Evolutionary conservation across 306 rosid species (phyloP), one percentile per base, ranked within the genome.

Genomic region (Quercus gilva): DNA sequence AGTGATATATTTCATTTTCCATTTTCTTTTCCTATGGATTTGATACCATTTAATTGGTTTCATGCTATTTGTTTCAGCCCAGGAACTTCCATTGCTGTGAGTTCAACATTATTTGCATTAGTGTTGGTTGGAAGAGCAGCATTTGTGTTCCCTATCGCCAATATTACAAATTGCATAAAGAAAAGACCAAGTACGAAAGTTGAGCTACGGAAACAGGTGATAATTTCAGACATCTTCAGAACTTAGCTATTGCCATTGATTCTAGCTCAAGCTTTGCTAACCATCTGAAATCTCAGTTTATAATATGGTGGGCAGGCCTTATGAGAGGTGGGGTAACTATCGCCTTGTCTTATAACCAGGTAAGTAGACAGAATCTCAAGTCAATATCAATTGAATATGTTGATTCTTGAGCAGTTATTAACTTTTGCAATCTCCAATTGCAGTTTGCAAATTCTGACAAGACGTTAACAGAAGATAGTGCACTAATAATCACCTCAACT

Each of bases 241-340:
- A 20, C 73, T 61, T 56, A 29, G 53, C 21, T 76, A 41, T 74
- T 71, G 26, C 53, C 43, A 45, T 69, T 81, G 49, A 73, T 75
- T 69, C 56, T 79, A 56, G 59, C 76, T 82, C 68, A 58, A 65
- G 49, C 52, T 75, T 69, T 76, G 51, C 76, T 58, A 80, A 84
- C 82, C 69, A 18, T 79, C 83, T 37, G 76, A 78, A 77, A 63
- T 85, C 21, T 55, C 86, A 94, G 91, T 87, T 94, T 74, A 84
- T 90, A 75, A 92, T 94, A 80, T 94, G 98, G 98, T 94, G 98
- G 97, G 97, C 98, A 41, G 97, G 98, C 78, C 87, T 92, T 68
- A 88, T 89, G 89, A 89, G 97, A 86, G 98, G 98, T 65, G 97
- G 97, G 26, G 97, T 92, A 43, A 88, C 97, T 13, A 85, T 94